Evolutionary conservation across 2,329 filamentous ascomycete genomes (phyloP).

Genomic region (Chalara sp.): DNA sequence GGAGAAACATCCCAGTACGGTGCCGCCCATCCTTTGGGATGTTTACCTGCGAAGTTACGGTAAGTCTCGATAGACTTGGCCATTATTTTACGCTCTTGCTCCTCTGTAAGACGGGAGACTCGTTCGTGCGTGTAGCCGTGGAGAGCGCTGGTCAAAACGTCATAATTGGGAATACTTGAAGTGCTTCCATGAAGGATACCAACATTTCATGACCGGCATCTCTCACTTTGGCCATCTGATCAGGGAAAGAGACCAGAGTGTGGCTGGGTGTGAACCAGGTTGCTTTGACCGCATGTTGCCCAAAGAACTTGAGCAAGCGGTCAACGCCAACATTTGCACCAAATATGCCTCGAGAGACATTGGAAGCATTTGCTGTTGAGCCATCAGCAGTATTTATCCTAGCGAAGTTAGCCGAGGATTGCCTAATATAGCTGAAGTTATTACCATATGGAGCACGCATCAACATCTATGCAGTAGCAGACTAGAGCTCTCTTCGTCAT

Average conservation of each 20-base stretch:
- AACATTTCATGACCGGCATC: constrained; percentile 35
- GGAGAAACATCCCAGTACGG: neutral
- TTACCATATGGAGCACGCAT: too few species aligned
- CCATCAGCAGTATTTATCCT: constrained; percentile 36
- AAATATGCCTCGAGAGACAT: constrained; percentile 21
- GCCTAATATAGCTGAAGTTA: too few species aligned
- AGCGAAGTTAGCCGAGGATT: too few species aligned
- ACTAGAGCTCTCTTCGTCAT: too few species aligned
- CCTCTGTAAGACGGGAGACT: neutral
- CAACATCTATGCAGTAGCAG: too few species aligned
- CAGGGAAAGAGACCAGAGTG: constrained; percentile 14
- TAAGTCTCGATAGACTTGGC: neutral
- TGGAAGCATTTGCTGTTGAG: constrained; percentile 27
- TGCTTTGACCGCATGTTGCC: constrained; percentile 34
- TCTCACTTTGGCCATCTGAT: constrained; percentile 27
- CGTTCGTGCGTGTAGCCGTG: neutral
- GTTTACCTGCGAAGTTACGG: neutral
- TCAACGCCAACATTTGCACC: constrained; percentile 19
- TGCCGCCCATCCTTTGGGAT: neutral
- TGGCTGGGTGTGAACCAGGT: constrained; percentile 37
- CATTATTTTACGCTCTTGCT: neutral
- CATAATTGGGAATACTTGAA: constrained; percentile 13
- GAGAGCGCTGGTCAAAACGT: neutral
- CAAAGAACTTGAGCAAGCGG: constrained; percentile 31
- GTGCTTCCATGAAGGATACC: constrained; percentile 22